Evolutionary conservation across 2,329 filamentous ascomycete genomes (phyloP).

Genomic region (Tolypocladium sp.): DNA sequence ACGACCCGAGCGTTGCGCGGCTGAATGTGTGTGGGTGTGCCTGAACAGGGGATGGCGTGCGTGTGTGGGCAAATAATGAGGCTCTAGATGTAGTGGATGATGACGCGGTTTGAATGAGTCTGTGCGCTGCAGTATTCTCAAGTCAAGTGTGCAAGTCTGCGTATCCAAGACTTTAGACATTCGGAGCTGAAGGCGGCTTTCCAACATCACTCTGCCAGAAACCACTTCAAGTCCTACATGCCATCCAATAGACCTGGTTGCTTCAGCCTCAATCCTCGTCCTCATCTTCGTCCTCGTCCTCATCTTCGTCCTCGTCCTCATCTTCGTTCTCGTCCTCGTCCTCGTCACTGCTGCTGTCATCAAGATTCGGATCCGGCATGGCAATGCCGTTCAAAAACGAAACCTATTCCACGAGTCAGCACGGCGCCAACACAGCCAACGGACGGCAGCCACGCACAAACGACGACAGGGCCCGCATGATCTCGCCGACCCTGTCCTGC

Average conservation of each 20-base stretch:
- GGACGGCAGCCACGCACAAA: constrained; percentile 49
- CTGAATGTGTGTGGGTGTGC: constrained; percentile 47
- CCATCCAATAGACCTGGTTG: neutral
- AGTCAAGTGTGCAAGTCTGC: neutral
- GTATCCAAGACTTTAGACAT: neutral
- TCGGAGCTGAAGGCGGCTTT: neutral
- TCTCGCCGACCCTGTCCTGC: constrained; percentile 53
- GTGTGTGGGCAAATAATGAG: neutral
- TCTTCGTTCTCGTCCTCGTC: constrained; percentile 14
- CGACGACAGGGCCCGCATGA: constrained; percentile 61
- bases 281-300: constrained; percentile 1
- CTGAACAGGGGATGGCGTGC: neutral
- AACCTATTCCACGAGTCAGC: constrained; percentile 35
- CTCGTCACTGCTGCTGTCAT: constrained; percentile 29
- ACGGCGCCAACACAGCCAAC: neutral
- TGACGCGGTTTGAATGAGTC: no score
- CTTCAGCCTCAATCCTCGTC: neutral
- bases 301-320: constrained; percentile 3
- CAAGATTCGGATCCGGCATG: constrained; percentile 54
- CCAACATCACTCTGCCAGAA: neutral
- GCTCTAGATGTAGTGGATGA: neutral
- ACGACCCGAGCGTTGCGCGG: constrained; percentile 58
- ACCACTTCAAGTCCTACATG: neutral
- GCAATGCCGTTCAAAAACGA: constrained; percentile 64
- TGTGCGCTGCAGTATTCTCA: neutral